Evolutionary conservation across 768 basidiomycete genomes (phyloP).

Genomic region (Pleurotus eryngii): DNA sequence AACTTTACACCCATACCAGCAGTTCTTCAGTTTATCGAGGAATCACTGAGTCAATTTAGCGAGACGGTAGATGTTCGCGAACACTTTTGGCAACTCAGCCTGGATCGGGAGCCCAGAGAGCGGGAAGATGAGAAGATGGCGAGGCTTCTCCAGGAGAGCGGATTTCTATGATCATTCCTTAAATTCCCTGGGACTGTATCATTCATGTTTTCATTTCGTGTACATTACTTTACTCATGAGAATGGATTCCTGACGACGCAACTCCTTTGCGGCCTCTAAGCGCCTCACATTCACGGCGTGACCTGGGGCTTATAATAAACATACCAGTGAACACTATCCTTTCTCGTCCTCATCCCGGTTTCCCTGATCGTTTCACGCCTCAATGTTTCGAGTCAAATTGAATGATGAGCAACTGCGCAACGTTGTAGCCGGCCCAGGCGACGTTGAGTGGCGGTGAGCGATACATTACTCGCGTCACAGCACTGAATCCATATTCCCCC

Average conservation of each 20-base stretch:
- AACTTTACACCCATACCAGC: constrained; percentile 69
- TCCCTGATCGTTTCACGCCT: background rate
- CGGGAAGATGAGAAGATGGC: constrained; percentile 98
- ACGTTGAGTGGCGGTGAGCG: constrained; percentile 78
- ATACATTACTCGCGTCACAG: background rate
- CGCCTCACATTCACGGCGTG: background rate
- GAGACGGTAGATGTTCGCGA: constrained; percentile 70
- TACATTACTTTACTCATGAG: constrained; percentile 3
- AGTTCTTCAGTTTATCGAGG: constrained; percentile 75
- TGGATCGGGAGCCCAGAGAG: constrained; percentile 90
- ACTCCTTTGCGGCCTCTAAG: background rate
- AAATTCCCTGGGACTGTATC: constrained; percentile 10
- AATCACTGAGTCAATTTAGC: constrained; percentile 67
- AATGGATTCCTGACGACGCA: background rate
- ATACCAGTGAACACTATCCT: background rate
- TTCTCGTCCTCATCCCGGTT: background rate
- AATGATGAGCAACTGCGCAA: constrained; percentile 46
- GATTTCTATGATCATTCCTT: constrained; percentile 59
- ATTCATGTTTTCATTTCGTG: constrained; percentile 12
- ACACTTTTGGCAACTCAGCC: constrained; percentile 80
- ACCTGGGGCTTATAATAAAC: background rate
- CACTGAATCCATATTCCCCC: background rate
- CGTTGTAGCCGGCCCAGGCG: constrained; percentile 74
- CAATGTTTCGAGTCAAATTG: constrained; percentile 12
- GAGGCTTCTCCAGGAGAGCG: constrained; percentile 81